A percentile compares a stretch with the other conserved stretches of the same genome.
These are phyloP conservation scores for Lactarius akahatsu DNA, from an alignment of 768 basidiomycete genomes.

Conservation along the genomic window DNA sequence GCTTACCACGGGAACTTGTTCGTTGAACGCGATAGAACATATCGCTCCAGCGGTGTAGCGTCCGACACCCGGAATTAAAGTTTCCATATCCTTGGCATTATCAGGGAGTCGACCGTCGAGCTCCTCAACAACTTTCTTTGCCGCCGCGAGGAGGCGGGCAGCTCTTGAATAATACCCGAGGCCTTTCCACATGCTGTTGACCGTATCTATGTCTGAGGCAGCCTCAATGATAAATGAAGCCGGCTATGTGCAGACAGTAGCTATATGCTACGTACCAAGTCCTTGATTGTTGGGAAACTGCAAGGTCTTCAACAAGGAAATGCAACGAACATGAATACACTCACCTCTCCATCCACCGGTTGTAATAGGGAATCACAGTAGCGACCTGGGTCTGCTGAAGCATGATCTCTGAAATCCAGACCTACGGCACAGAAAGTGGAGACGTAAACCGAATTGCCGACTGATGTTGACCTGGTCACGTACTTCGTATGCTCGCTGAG, in stretches of 20 bases:
- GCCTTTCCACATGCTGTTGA: constrained; percentile 90
- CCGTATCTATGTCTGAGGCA: constrained; percentile 70
- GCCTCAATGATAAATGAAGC: constrained; percentile 44
- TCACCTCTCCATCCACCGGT: constrained; percentile 80
- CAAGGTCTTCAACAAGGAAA: background rate
- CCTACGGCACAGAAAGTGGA: constrained; percentile 41
- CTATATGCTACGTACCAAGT: constrained; percentile 52
- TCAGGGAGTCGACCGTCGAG: constrained; percentile 71
- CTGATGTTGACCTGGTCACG: constrained; percentile 23
- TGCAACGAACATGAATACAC: constrained; percentile 30
- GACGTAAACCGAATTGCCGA: background rate
- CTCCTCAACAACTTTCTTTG: constrained; percentile 70
- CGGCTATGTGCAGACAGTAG: background rate
- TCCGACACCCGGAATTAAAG: constrained; percentile 82
- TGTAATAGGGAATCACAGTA: constrained; percentile 94
- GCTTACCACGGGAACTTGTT: constrained; percentile 79
- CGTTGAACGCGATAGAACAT: constrained; percentile 85
- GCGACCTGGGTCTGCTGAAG: constrained; percentile 93
- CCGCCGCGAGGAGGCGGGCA: constrained; percentile 76
- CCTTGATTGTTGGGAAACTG: constrained; percentile 79
- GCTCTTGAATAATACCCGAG: constrained; percentile 90
- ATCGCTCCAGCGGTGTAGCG: constrained; percentile 86
- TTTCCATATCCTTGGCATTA: constrained; percentile 78
- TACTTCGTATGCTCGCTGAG: constrained; percentile 92
- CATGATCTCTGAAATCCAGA: constrained; percentile 94